Evolutionary conservation across 768 basidiomycete species (phyloP).

Genomic region (Chlorophyllum brunneum): DNA sequence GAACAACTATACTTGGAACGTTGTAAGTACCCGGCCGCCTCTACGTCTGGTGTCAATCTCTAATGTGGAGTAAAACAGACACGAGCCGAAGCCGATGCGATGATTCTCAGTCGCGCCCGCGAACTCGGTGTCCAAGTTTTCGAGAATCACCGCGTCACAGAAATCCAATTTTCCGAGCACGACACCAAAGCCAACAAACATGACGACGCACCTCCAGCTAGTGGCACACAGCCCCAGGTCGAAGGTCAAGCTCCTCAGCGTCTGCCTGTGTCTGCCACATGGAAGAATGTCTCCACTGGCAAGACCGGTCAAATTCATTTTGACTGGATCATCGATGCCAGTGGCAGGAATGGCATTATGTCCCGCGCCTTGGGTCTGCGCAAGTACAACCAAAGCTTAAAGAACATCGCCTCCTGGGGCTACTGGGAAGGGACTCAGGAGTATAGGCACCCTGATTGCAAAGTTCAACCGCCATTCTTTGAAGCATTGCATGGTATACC

Average conservation of each 20-base stretch:
- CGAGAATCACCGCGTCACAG: constrained; percentile 40
- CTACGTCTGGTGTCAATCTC: neutral
- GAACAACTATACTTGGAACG: constrained; percentile 52
- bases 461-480: constrained; percentile 46
- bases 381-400: constrained; percentile 50
- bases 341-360: constrained; percentile 52
- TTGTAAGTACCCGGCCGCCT: constrained; percentile 30
- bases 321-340: constrained; percentile 56
- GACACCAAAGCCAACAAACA: constrained; percentile 23
- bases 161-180: constrained; percentile 37
- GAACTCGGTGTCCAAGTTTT: constrained; percentile 42
- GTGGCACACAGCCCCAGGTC: neutral
- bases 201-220: constrained; percentile 22
- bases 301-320: constrained; percentile 44
- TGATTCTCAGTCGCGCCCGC: constrained; percentile 50
- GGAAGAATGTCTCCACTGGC: constrained; percentile 20
- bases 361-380: constrained; percentile 61
- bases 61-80: constrained; percentile 25
- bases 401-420: constrained; percentile 57
- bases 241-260: constrained; percentile 23
- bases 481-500: constrained; percentile 47
- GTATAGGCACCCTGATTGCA: constrained; percentile 33
- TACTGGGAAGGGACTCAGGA: constrained; percentile 49
- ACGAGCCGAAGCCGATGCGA: constrained; percentile 49
- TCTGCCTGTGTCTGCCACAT: constrained; percentile 26